Percentiles rank a stretch among this genome's conserved stretches.
Evolutionary conservation across 1,284 basidiomycete species (phyloP).

Genomic region (Kalmanozyma brasiliensis): DNA sequence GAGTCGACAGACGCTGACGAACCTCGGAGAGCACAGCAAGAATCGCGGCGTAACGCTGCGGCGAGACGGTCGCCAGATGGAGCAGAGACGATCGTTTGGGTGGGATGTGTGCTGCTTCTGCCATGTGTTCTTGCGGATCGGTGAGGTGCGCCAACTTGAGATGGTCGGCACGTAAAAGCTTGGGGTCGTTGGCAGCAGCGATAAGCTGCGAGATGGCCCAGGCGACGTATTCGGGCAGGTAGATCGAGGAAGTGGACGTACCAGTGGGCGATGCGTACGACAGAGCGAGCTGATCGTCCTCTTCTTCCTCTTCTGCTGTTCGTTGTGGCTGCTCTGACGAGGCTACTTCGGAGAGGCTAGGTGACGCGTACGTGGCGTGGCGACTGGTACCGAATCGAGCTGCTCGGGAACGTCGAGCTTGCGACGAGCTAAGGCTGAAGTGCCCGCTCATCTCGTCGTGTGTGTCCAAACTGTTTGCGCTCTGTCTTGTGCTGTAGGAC

Average conservation of each 20-base stretch:
- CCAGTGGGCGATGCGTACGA: slow-evolving; percentile 32
- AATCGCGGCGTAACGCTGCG: slow-evolving; percentile 48
- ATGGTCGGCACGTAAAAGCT: slow-evolving; percentile 35
- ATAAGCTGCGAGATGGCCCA: slow-evolving; percentile 49
- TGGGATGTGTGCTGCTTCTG: slow-evolving; percentile 36
- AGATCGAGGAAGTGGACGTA: slow-evolving; percentile 32
- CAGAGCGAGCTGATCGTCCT: slow-evolving; percentile 21
- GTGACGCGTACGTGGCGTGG: slow-evolving; percentile 13
- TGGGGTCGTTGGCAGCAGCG: slow-evolving; percentile 34
- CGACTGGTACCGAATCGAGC: slow-evolving; percentile 40
- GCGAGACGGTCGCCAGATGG: slow-evolving; percentile 41
- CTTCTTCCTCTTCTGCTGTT: slow-evolving; percentile 8
- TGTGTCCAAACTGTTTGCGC: slow-evolving; percentile 12
- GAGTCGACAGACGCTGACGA: slow-evolving; percentile 21
- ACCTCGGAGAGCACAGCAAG: slow-evolving; percentile 41
- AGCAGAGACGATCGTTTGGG: slow-evolving; percentile 42
- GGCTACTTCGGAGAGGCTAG: slow-evolving; percentile 2
- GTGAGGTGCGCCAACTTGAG: slow-evolving; percentile 35
- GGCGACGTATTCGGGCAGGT: slow-evolving; percentile 42
- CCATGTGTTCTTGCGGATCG: slow-evolving; percentile 37
- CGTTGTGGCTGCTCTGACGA: background rate
- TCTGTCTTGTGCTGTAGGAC: slow-evolving; percentile 18
- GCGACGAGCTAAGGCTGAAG: slow-evolving; percentile 39
- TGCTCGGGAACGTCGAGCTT: slow-evolving; percentile 41
- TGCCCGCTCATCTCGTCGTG: slow-evolving; percentile 12